Base-by-base conservation (phyloP, 2,329 filamentous ascomycete genomes). In the Exutisphaerella laricina region DNA sequence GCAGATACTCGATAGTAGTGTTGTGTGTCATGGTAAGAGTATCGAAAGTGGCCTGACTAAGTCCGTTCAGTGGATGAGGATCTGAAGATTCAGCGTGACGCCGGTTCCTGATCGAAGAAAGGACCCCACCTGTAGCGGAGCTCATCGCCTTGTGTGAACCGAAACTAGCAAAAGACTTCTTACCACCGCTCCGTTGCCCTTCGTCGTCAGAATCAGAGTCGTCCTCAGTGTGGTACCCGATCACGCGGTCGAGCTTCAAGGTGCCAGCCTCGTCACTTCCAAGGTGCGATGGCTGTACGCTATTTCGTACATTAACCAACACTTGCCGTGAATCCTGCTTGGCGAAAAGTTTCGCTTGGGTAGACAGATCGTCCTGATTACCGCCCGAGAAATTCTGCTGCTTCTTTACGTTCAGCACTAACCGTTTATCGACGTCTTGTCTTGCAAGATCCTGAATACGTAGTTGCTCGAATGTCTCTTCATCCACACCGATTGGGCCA, bases 1-100 rank as follows among this genome's bases (percentile, higher is more conserved):
- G 86, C n/a, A 98, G 71, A 58, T 97, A 98, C 60, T 98, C 92
- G 26, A 86, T 84, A 0, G 88, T 94, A 0, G 92, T 98, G 40
- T 89, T 89, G 62, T 97, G 88, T 0, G 90, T 95, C 42, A 85
- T 73, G 9, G 71, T 73, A n/a, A 85, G 60, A 13, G 75, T 75
- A 52, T 84, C 80, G 51, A 79, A 80, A 1, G 80, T 68, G 2
- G 64, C 40, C 41, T 66, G 60, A 9, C 62, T 63, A 1, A 74
- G 60, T 13, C 63, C 64, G 16, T 53, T 46, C n/a, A 59, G 39
- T 7, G 57, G 30, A 58, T 50, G 45, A 34, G 49, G 37, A 46
- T 51, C 55, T 12, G 48, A 28, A 10, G 60, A 55, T 10, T 50
- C 42, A 16, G 54, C 46, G 33, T 49, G 26, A 14, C 53, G 50